Percentiles rank a stretch among this genome's conserved stretches.
Conservation (phyloP, 2,329 filamentous ascomycete species). For the Myriosclerotinia duriaeana region DNA sequence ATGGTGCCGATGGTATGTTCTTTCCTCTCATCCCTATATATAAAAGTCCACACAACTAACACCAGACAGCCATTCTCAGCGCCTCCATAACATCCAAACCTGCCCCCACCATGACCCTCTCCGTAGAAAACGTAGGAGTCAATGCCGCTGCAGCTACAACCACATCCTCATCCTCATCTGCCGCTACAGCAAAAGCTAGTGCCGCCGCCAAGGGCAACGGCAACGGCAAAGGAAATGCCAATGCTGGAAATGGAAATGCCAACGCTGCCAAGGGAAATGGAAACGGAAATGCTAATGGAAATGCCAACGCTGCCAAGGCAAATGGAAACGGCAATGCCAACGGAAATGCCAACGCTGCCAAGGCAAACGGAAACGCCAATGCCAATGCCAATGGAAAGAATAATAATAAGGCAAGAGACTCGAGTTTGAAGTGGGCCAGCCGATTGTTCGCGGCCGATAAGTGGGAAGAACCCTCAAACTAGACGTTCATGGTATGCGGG, state of each 20-base stretch:
- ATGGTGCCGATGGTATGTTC: conserved; percentile 37
- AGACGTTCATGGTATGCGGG: neutral
- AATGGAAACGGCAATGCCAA: neutral
- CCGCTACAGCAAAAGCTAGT: neutral
- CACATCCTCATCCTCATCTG: neutral
- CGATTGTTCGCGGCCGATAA: conserved; percentile 2
- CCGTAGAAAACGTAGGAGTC: conserved; percentile 10
- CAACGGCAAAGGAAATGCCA: neutral
- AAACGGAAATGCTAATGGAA: no score
- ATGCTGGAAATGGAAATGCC: neutral
- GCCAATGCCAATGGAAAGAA: neutral
- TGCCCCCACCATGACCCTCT: conserved; percentile 9
- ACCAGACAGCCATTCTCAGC: conserved; percentile 12
- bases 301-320: no score
- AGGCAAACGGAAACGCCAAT: no score
- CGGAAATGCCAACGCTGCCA: no score
- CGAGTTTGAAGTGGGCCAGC: conserved; percentile 5
- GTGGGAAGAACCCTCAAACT: conserved; percentile 17
- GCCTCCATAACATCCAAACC: conserved; percentile 18
- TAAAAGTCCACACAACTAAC: neutral
- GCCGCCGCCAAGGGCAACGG: neutral
- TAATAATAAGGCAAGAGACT: neutral
- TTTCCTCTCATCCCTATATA: neutral
- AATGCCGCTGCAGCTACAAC: neutral
- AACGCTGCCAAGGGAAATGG: no score